These are phyloP conservation scores for Penicillium sp. DNA, from an alignment of 2,329 filamentous ascomycete genomes.

Conservation along the genomic window DNA sequence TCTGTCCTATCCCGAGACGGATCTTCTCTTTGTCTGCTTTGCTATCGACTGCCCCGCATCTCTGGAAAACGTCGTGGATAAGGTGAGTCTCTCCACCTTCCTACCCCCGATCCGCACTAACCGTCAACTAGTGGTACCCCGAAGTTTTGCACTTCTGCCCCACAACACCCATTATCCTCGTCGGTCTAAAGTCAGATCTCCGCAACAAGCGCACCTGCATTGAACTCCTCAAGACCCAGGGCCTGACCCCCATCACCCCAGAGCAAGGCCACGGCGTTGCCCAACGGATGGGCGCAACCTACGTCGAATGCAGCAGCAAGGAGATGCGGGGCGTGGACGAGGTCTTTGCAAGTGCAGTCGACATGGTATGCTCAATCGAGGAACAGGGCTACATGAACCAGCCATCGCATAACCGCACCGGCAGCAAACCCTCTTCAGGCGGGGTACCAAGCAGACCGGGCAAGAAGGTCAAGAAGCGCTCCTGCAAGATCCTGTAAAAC, in stretches of 20 bases:
- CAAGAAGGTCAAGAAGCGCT: slow-evolving; percentile 79
- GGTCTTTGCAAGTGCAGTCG: slow-evolving; percentile 89
- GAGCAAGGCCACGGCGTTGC: slow-evolving; percentile 88
- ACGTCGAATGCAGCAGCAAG: slow-evolving; percentile 98
- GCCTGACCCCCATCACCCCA: slow-evolving; percentile 87
- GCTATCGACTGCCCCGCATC: slow-evolving; percentile 98
- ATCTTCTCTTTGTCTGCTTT: slow-evolving; percentile 97
- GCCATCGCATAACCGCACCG: slow-evolving; percentile 18
- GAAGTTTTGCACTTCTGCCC: slow-evolving; percentile 99
- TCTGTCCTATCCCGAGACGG: slow-evolving; percentile 95
- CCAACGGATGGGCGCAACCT: slow-evolving; percentile 87
- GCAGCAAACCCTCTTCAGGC: slow-evolving; percentile 34
- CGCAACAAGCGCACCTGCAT: slow-evolving; percentile 95
- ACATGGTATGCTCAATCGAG: slow-evolving; percentile 82
- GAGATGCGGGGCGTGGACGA: slow-evolving; percentile 92
- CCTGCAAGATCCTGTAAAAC: slow-evolving; percentile 72
- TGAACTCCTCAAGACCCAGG: slow-evolving; percentile 97
- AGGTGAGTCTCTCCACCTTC: slow-evolving; percentile 58
- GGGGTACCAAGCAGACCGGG: slow-evolving; percentile 30
- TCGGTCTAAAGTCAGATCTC: slow-evolving; percentile 95
- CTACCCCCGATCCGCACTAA: background rate
- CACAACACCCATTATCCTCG: slow-evolving; percentile 90
- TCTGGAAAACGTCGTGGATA: slow-evolving; percentile 97
- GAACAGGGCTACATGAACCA: slow-evolving; percentile 52
- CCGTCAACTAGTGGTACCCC: slow-evolving; percentile 77